phyloP scores from a whole-genome alignment of 2,329 filamentous ascomycete species.

The Aspergillus pseudonomiae region DNA sequence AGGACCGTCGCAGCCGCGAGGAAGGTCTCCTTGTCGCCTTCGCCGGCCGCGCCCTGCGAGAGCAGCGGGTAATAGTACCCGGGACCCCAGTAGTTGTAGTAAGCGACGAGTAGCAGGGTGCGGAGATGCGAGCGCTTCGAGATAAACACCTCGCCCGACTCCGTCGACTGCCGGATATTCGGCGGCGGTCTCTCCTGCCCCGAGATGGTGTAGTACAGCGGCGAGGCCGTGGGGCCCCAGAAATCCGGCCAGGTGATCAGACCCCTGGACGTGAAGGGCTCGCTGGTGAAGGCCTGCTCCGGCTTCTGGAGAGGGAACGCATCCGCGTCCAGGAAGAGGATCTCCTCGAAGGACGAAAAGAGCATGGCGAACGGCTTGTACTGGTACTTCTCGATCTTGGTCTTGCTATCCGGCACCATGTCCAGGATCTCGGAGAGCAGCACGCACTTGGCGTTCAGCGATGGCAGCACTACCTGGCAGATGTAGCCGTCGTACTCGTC shows the following conservation, averaged over 20 bases:
- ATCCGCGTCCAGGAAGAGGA: slow-evolving; percentile 54
- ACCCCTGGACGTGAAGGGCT: slow-evolving; percentile 44
- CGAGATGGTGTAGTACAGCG: slow-evolving; percentile 43
- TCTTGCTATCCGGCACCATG: slow-evolving; percentile 20
- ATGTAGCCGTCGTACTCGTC: slow-evolving; percentile 5
- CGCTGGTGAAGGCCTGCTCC: slow-evolving; percentile 42
- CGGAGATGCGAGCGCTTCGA: slow-evolving; percentile 46
- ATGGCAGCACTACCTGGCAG: neutral
- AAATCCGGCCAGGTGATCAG: slow-evolving; percentile 54
- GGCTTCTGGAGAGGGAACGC: slow-evolving; percentile 48
- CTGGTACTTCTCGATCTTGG: slow-evolving; percentile 47
- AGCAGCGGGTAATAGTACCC: slow-evolving; percentile 49
- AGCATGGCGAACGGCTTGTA: slow-evolving; percentile 53
- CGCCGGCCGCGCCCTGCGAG: slow-evolving; percentile 50
- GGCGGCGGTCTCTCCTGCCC: slow-evolving; percentile 26
- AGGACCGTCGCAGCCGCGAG: slow-evolving; percentile 47
- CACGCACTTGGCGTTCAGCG: slow-evolving; percentile 29
- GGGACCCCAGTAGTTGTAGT: slow-evolving; percentile 54
- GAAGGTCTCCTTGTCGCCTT: slow-evolving; percentile 58
- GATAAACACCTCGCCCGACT: slow-evolving; percentile 50
- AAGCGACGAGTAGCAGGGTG: slow-evolving; percentile 49
- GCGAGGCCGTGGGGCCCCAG: slow-evolving; percentile 44
- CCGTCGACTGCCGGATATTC: slow-evolving; percentile 37
- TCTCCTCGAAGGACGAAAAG: slow-evolving; percentile 53
- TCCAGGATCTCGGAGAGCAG: slow-evolving; percentile 46